Base-by-base conservation (phyloP, 2,329 filamentous ascomycete species). In the Talaromyces sp. region DNA sequence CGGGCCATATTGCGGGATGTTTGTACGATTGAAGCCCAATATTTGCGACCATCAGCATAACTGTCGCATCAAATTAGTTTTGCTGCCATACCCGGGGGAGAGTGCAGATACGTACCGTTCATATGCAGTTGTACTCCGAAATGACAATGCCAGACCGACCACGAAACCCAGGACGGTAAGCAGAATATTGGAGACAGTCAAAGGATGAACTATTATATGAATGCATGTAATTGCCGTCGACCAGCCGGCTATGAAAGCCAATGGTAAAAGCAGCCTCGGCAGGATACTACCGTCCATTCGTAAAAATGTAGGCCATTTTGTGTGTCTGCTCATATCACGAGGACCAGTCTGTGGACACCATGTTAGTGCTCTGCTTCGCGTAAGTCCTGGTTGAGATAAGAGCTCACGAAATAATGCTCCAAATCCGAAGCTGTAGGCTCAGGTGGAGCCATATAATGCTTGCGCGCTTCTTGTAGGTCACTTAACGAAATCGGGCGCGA, bases 111-210 rank as follows among this genome's bases (percentile, higher is more conserved):
- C 31, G 36, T 72, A 79, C 65, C 87, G 83, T 73, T 92, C 89
- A 65, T 92, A 92, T 9, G 89, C 89, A 7, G 88, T 89, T 2
- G 87, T 86, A 62, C 82, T 89, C 59, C 89, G 84, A 75, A 92
- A 91, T 1, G 87, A 90, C 35, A 92, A 80, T n/a, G 86, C 82
- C 60, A 92, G 75, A 82, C 86, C 86, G 70, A 92, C 88, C 60
- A 92, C 86, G 76, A 92, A 91, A 86, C 89, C 89, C 45, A 88
- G 82, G 54, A 92, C 84, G 1, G 88, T 91, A 55, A 92, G 79
- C 19, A 91, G 78, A 33, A 90, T 80, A n/a, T 80, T 84, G 68
- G 81, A 80, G 62, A 91, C 84, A 46, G 80, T 81, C 17, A 86
- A 68, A 19, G 67, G 54, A 61, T 79, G 70, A 11, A 80, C 73